A percentile compares a stretch with the other conserved stretches of the same genome.
Evolutionary conservation across 352 stramenopile genomes (phyloP).

Genomic region (Phytophthora syringae): DNA sequence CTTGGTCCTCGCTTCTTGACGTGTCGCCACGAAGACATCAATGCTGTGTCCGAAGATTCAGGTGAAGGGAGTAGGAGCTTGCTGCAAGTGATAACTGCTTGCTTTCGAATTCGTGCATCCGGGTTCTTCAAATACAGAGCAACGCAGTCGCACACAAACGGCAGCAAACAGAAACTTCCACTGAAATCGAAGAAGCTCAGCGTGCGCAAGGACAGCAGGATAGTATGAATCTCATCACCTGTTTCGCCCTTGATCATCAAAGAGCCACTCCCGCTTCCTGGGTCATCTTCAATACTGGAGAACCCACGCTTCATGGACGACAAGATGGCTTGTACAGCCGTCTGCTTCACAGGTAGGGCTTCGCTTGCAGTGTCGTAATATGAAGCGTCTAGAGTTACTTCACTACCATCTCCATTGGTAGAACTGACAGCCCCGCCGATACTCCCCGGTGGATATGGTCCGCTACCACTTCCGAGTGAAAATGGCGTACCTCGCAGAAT

Average conservation of each 20-base stretch:
- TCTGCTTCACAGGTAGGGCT: constrained; percentile 44
- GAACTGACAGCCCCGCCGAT: constrained; percentile 4
- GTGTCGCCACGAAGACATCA: constrained; percentile 57
- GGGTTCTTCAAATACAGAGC: constrained; percentile 92
- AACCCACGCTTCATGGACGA: constrained; percentile 79
- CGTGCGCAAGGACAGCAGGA: constrained; percentile 93
- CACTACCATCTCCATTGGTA: constrained; percentile 20
- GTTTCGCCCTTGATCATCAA: constrained; percentile 84
- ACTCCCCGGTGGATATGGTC: constrained; percentile 22
- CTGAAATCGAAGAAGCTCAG: constrained; percentile 95
- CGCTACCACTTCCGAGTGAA: constrained; percentile 33
- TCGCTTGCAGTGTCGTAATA: constrained; percentile 41
- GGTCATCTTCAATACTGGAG: constrained; percentile 38
- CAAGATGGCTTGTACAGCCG: constrained; percentile 71
- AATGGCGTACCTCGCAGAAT: constrained; percentile 91
- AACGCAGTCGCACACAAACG: constrained; percentile 96
- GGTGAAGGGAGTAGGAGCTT: constrained; percentile 70
- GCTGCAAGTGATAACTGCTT: constrained; percentile 87
- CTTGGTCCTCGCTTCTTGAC: constrained; percentile 85
- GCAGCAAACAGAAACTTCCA: constrained; percentile 93
- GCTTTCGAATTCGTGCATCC: constrained; percentile 90
- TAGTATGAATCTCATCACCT: constrained; percentile 72
- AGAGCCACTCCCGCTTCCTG: constrained; percentile 21
- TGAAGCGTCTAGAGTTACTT: constrained; percentile 31
- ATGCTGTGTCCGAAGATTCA: constrained; percentile 24